Evolutionary conservation across 805 yeast genomes (phyloP).

Genomic region (Lipomyces orientalis): DNA sequence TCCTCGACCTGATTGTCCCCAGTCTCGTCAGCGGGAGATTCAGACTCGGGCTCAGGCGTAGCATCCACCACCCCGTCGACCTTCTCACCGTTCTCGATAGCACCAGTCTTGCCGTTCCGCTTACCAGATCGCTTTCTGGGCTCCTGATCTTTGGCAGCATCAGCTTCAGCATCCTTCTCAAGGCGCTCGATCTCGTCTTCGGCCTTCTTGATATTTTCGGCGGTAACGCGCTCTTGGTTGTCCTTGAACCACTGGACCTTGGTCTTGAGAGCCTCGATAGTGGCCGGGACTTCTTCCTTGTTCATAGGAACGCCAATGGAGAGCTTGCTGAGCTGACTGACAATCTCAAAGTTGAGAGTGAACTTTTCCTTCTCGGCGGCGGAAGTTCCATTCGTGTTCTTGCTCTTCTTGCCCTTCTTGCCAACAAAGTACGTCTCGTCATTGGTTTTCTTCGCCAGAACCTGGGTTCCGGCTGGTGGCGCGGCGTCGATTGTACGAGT

Average conservation of each 20-base stretch:
- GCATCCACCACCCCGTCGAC: conserved; percentile 8
- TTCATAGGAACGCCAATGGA: conserved; percentile 79
- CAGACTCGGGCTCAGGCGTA: conserved; percentile 27
- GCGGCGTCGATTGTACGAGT: conserved; percentile 38
- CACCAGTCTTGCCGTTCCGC: conserved; percentile 19
- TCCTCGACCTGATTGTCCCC: conserved; percentile 12
- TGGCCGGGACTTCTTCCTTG: conserved; percentile 68
- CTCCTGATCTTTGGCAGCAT: conserved; percentile 18
- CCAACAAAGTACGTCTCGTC: conserved; percentile 60
- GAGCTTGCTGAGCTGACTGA: conserved; percentile 76
- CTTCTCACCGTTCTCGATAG: conserved; percentile 5
- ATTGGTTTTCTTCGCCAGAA: conserved; percentile 68
- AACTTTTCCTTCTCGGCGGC: conserved; percentile 51
- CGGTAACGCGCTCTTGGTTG: conserved; percentile 81
- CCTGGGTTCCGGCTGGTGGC: conserved; percentile 51
- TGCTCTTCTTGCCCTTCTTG: conserved; percentile 50
- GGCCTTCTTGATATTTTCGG: conserved; percentile 74
- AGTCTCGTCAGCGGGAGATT: conserved; percentile 30
- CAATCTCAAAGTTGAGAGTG: conserved; percentile 78
- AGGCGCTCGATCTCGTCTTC: conserved; percentile 76
- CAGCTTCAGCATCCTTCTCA: conserved; percentile 56
- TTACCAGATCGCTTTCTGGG: conserved; percentile 12
- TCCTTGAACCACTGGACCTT: conserved; percentile 71
- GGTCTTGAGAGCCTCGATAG: conserved; percentile 69
- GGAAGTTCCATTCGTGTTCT: conserved; percentile 20